Percentiles rank a stretch among this genome's conserved stretches.
Evolutionary conservation across 2,329 filamentous ascomycete species (phyloP).

Genomic region (Diaporthe amygdali): DNA sequence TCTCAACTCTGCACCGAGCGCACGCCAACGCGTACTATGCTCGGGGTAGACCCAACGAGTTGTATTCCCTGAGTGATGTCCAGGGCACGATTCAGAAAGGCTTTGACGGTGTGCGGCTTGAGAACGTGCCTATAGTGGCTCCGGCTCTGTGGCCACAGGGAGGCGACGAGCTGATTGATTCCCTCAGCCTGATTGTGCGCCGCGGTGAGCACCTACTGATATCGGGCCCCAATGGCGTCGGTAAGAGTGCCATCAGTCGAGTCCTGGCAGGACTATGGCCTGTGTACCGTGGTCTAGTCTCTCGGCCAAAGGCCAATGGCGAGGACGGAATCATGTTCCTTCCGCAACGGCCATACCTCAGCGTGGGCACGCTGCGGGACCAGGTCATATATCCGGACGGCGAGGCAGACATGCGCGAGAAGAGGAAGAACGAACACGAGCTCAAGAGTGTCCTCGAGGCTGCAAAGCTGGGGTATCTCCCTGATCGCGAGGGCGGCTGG

Average conservation of each 20-base stretch:
- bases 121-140: conserved; percentile 91
- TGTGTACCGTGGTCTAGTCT: conserved; percentile 90
- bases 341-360: conserved; percentile 90
- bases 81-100: conserved; percentile 94
- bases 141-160: conserved; percentile 87
- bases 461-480: conserved; percentile 86
- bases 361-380: conserved; percentile 89
- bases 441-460: conserved; percentile 81
- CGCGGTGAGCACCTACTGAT: conserved; percentile 93
- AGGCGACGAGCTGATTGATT: conserved; percentile 89
- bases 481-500: conserved; percentile 93
- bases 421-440: conserved; percentile 77
- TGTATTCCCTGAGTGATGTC: conserved; percentile 88
- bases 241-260: conserved; percentile 87
- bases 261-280: conserved; percentile 95
- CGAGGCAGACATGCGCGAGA: conserved; percentile 89
- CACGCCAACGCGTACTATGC: conserved; percentile 88
- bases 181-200: conserved; percentile 85
- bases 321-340: conserved; percentile 98
- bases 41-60: conserved; percentile 72
- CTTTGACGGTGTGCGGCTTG: conserved; percentile 91
- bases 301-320: conserved; percentile 79
- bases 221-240: conserved; percentile 92
- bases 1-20: conserved; percentile 91
- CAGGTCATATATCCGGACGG: conserved; percentile 98